phyloP scores from a whole-genome alignment of 805 yeast genomes.

The Saccharomycopsis sp. region DNA sequence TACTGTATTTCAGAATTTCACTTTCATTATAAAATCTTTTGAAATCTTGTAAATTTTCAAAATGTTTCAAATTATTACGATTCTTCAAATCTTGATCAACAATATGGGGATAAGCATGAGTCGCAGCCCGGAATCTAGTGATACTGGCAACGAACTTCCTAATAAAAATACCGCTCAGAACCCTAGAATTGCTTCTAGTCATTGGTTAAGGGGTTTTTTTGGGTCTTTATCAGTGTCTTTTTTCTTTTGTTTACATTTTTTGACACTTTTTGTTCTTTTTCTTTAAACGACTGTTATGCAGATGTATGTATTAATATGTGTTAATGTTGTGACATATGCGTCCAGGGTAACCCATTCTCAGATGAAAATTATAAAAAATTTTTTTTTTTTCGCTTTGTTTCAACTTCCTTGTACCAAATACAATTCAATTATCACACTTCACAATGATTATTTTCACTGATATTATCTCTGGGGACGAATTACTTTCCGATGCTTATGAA shows the following conservation, averaged over 20 bases:
- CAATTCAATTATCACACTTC: no score
- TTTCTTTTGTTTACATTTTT: not conserved
- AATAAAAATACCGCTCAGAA: no score
- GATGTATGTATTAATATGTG: not conserved
- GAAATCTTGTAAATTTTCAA: not conserved
- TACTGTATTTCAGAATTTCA: not conserved
- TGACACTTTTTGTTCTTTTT: no score
- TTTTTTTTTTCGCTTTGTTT: not conserved
- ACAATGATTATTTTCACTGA: slow-evolving; percentile 32
- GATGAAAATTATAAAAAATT: not conserved
- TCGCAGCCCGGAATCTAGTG: no score
- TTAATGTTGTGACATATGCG: not conserved
- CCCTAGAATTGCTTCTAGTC: no score
- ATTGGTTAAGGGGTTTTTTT: no score
- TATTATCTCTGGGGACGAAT: slow-evolving; percentile 89
- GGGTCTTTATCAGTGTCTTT: no score
- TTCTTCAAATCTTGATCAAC: not conserved
- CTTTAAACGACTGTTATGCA: not conserved
- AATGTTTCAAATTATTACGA: not conserved
- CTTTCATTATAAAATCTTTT: not conserved
- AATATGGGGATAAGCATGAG: not conserved
- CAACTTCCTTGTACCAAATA: not conserved
- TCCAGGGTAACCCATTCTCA: not conserved
- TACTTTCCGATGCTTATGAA: slow-evolving; percentile 96
- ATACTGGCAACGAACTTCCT: no score